phyloP scores from a whole-genome alignment of 148 eudicot genomes.

The Camellia granthamiana region DNA sequence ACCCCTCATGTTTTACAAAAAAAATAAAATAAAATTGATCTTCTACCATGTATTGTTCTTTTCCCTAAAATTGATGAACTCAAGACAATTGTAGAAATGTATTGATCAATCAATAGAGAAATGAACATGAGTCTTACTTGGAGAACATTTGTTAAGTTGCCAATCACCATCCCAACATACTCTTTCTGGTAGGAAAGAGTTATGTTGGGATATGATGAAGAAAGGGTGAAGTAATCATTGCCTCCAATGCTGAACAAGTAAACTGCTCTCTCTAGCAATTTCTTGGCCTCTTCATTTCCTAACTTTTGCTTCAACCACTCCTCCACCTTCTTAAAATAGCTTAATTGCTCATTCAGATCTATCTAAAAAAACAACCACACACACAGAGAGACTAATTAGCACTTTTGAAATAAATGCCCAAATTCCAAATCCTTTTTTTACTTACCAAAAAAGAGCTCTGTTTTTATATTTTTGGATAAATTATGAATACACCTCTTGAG shows the following conservation, averaged over 20 bases:
- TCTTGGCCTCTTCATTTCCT: conserved; percentile 22
- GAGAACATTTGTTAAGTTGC: conserved; percentile 17
- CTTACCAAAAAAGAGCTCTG: too few species aligned
- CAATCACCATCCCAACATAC: conserved; percentile 15
- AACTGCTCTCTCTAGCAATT: not conserved
- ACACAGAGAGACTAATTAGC: too few species aligned
- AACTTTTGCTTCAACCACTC: conserved; percentile 33
- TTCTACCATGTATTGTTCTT: too few species aligned
- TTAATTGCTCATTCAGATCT: conserved; percentile 37
- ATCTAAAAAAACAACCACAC: conserved; percentile 20
- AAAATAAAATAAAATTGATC: too few species aligned
- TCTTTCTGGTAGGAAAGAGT: conserved; percentile 5
- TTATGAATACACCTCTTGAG: too few species aligned
- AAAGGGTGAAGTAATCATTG: conserved; percentile 18
- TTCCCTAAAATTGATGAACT: too few species aligned
- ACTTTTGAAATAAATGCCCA: too few species aligned
- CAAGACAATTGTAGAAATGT: too few species aligned
- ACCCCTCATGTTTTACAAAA: too few species aligned
- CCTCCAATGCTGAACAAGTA: conserved; percentile 19
- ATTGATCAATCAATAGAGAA: too few species aligned
- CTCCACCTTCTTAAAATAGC: conserved; percentile 34
- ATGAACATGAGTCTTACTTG: conserved; percentile 3
- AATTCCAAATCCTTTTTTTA: too few species aligned
- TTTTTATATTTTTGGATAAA: too few species aligned
- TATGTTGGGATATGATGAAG: conserved; percentile 3